A percentile compares a stretch with the other conserved stretches of the same genome.
These are phyloP conservation scores for Neophaeococcomyces aloes DNA, from an alignment of 2,329 filamentous ascomycete genomes.

Conservation along the genomic window DNA sequence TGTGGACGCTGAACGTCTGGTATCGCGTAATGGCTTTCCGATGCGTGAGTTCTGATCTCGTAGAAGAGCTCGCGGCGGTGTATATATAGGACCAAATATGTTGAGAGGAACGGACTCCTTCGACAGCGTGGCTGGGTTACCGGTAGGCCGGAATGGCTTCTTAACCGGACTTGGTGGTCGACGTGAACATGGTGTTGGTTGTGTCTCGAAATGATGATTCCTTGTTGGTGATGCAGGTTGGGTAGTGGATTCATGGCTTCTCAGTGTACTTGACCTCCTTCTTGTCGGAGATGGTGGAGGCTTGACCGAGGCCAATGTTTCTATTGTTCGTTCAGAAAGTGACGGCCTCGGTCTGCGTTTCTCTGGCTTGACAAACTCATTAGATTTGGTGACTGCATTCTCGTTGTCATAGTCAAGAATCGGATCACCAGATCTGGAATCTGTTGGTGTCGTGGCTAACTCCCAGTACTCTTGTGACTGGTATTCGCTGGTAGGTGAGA, in stretches of 20 bases:
- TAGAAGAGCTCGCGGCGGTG: conserved; percentile 18
- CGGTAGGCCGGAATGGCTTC: conserved; percentile 16
- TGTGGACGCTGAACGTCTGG: conserved; percentile 1
- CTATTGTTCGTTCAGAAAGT: conserved; percentile 72
- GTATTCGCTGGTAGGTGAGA: neutral
- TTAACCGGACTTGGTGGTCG: conserved; percentile 16
- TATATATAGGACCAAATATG: conserved; percentile 15
- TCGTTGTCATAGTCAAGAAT: conserved; percentile 18
- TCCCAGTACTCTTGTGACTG: neutral
- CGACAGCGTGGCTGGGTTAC: conserved; percentile 13
- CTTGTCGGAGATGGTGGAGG: conserved; percentile 62
- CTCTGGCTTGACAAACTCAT: conserved; percentile 8
- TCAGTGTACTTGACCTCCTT: conserved; percentile 59
- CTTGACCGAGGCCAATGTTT: conserved; percentile 68
- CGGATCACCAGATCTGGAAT: conserved; percentile 13
- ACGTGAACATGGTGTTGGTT: conserved; percentile 9
- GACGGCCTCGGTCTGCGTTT: conserved; percentile 39
- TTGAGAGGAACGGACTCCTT: conserved; percentile 13
- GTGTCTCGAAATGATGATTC: conserved; percentile 4
- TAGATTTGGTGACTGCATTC: conserved; percentile 11
- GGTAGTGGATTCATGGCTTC: conserved; percentile 51
- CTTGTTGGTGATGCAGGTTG: conserved; percentile 51
- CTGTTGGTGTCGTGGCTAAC: conserved; percentile 20
- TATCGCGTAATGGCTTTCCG: conserved; percentile 6
- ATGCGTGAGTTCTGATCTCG: conserved; percentile 16